phyloP scores from a whole-genome alignment of 2,329 filamentous ascomycete species.

The Neoascochyta sp. region DNA sequence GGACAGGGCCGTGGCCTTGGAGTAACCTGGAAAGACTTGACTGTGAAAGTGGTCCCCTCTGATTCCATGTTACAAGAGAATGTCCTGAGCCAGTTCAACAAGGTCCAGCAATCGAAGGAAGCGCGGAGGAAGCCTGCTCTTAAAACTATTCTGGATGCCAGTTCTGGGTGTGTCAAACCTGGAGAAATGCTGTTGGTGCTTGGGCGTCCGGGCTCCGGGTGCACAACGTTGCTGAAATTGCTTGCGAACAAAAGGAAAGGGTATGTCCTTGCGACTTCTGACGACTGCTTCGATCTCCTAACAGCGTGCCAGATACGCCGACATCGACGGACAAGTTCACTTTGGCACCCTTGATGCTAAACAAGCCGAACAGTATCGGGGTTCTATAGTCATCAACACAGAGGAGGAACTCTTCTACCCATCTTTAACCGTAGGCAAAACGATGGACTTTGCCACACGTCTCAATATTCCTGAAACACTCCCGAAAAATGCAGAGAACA shows the following conservation, averaged over 20 bases:
- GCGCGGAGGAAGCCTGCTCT: conserved; percentile 45
- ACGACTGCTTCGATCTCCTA: no score
- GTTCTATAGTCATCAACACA: conserved; percentile 65
- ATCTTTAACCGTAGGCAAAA: conserved; percentile 50
- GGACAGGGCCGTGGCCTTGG: conserved; percentile 10
- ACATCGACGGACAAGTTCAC: conserved; percentile 59
- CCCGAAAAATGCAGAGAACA: conserved; percentile 43
- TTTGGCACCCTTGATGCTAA: conserved; percentile 59
- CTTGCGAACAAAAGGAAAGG: conserved; percentile 51
- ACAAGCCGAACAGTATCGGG: conserved; percentile 72
- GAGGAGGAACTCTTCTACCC: conserved; percentile 54
- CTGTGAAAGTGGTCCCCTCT: conserved; percentile 12
- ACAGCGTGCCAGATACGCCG: conserved; percentile 63
- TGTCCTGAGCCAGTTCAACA: conserved; percentile 43
- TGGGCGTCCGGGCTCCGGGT: conserved; percentile 54
- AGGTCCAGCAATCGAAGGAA: conserved; percentile 44
- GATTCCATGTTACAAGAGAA: conserved; percentile 17
- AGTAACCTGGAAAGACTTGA: conserved; percentile 14
- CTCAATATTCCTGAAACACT: conserved; percentile 58
- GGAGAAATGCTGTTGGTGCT: conserved; percentile 72
- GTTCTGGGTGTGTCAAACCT: conserved; percentile 61
- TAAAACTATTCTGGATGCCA: conserved; percentile 61
- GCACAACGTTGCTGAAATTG: conserved; percentile 64
- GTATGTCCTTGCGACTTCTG: conserved; percentile 49
- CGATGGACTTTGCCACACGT: conserved; percentile 54